Base-by-base conservation (phyloP, 768 basidiomycete genomes). In the Macrolepiota fuliginosa region DNA sequence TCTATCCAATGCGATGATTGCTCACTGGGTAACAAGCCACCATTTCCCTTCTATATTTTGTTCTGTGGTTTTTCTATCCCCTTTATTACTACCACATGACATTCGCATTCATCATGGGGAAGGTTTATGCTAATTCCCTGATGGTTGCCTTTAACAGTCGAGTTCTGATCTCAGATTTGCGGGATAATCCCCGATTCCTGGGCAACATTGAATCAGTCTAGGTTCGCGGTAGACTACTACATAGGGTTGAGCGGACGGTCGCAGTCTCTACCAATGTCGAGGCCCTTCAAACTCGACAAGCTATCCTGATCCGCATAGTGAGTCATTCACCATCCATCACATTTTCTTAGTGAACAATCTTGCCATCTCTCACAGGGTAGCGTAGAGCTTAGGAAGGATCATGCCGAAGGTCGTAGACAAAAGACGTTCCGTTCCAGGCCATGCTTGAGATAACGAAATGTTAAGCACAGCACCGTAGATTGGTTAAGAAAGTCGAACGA, bases 41-140 rank as follows among this genome's bases (percentile, higher is more conserved):
- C 1, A 69, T 73, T 2, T 74, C 74, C 19, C 62, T 73, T 29
- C 35, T 67, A 22, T 71, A 70, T 47, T 66, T 73, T 24, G 57
- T 70, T 37, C 67, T 76, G 9, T 72, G 72, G 57, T 66, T 72
- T n/a, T 65, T 66, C 9, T 68, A 67, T 59, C 69, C 68, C n/a
- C 54, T 59, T 39, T 69, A 67, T 42, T 65, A 69, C 25, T 74
- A 72, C 59, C 74, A 73, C 61, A 67, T 73, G 57, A 68, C 73
- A 11, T 73, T 74, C 5, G 69, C 73, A 36, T 72, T 74, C 56
- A 69, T 72, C 53, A 66, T 76, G 54, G 71, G 73, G 24, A 74
- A 76, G 47, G 66, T 77, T 4, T 77, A 76, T 49, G 68, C 73
- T 10, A 72, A 75, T 32, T 72, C 74, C 0, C 70, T 74, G 50